Base-by-base conservation (phyloP, 164 flowering plant genomes). In the Vitis cinerea region DNA sequence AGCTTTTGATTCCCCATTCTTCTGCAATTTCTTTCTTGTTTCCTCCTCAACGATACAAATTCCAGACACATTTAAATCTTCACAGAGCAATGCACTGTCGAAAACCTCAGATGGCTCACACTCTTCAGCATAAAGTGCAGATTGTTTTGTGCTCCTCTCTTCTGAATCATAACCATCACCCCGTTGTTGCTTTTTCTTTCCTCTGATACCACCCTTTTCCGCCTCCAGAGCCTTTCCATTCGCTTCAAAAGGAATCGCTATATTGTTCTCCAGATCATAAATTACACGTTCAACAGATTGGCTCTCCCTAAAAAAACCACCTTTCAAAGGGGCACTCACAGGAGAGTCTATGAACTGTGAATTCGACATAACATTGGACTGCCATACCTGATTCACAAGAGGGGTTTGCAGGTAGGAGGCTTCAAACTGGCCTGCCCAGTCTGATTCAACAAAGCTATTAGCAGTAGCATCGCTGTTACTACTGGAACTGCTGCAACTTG, bases 1-100 rank as follows among this genome's bases (percentile, higher is more conserved):
- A 8, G 73, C 62, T 59, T 67, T 74, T 23, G 51, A n/a, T 50
- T 23, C 48, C 55, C 48, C 54, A 16, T 29, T 52, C 3, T 37
- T 51, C 66, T 30, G 66, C 57, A 19, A 5, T 37, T 65, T 68
- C 13, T 7, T 37, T n/a, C 23, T 53, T 9, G 12, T 50, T n/a
- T 12, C 51, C 8, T 37, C 44, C 44, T 37, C 44, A 37, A 37
- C 44, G 44, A 37, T 37, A 37, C 44, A 37, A 37, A 37, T 37
- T 37, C 44, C 5, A 0, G 44, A 37, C 44, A 37, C 44, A 37
- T 37, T 37, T 37, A 6, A 37, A 37, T 37, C 65, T 0, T n/a
- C 62, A 63, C 77, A 76, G 4, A 77, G 76, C 71, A 80, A n/a
- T 0, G 77, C 78, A 14, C 71, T 51, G 49, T 80, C 83, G 19